Base-by-base conservation (phyloP, 352 stramenopile species). In the Phytophthora cactorum region DNA sequence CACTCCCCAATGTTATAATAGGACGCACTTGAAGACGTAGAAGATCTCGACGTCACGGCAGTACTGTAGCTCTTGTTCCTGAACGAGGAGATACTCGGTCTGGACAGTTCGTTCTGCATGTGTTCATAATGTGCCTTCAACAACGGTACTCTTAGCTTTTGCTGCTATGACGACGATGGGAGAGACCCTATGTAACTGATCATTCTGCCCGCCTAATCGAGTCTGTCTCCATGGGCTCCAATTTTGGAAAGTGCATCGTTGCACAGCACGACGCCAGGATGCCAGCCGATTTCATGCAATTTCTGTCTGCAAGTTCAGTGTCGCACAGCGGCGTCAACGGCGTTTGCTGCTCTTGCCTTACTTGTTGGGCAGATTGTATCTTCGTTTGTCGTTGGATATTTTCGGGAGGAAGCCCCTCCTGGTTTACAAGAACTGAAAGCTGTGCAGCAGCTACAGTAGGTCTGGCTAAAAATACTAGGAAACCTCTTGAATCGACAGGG, bases 41-140 rank as follows among this genome's bases (percentile, higher is more conserved):
- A 78, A 0, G 76, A 72, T 32, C 59, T 46, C 1, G 61, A 72
- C 2, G 70, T 66, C 4, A 76, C 38, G 0, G 80, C 46, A 11
- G 57, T 80, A 56, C 85, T 93, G 64, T 88, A 93, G 61, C 81
- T 93, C 60, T 90, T 87, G 68, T 90, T 86, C 47, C 77, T 63
- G 27, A 77, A 74, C 11, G 73, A 63, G n/a, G 50, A 61, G 14
- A 81, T 65, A 45, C 74, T 78, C 1, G 70, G 67, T 38, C 59
- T 73, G 28, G 72, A 55, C 53, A 67, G 17, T 52, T 72, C 46
- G 10, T 60, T 59, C 38, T 82, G 72, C 53, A 90, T 65, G 22
- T 83, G 77, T 50, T 74, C 43, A 63, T 90, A 92, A 43, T 95
- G 88, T 27, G 74, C 68, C 53, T 87, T 89, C 1, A 96, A 71